These are phyloP conservation scores for Phalaenopsis aphrodite DNA, from an alignment of 106 monocot species.

Conservation along the genomic window DNA sequence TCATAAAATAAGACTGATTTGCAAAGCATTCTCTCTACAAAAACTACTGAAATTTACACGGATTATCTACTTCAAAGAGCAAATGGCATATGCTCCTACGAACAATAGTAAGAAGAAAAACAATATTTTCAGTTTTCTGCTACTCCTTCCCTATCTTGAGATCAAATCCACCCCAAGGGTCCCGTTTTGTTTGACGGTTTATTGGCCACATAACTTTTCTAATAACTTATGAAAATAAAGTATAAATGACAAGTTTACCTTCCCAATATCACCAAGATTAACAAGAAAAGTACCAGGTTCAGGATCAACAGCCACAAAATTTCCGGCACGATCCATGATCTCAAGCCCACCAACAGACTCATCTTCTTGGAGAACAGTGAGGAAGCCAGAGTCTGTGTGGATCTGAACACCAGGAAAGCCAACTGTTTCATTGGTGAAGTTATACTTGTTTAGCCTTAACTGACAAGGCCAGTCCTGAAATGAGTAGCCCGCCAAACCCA, in stretches of 20 bases:
- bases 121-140: not conserved
- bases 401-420: slow-evolving; percentile 45
- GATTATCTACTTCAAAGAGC: too few species aligned
- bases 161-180: not conserved
- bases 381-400: slow-evolving; percentile 54
- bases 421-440: slow-evolving; percentile 34
- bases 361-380: slow-evolving; percentile 66
- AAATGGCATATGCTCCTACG: too few species aligned
- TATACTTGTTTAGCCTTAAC: slow-evolving; percentile 51
- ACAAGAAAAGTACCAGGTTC: slow-evolving; percentile 49
- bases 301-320: slow-evolving; percentile 37
- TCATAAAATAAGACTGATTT: too few species aligned
- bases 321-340: slow-evolving; percentile 33
- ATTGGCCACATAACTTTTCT: too few species aligned
- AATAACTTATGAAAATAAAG: not conserved
- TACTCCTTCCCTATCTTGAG: not conserved
- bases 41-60: too few species aligned
- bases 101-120: too few species aligned
- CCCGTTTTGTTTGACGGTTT: not conserved
- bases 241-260: slow-evolving; percentile 17
- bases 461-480: slow-evolving; percentile 49
- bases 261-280: slow-evolving; percentile 56
- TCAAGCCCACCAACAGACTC: slow-evolving; percentile 57
- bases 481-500: slow-evolving; percentile 26
- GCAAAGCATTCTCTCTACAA: too few species aligned